A percentile compares a stretch with the other conserved stretches of the same genome.
phyloP scores from a whole-genome alignment of 441 rosid genomes.

The Hura crepitans region DNA sequence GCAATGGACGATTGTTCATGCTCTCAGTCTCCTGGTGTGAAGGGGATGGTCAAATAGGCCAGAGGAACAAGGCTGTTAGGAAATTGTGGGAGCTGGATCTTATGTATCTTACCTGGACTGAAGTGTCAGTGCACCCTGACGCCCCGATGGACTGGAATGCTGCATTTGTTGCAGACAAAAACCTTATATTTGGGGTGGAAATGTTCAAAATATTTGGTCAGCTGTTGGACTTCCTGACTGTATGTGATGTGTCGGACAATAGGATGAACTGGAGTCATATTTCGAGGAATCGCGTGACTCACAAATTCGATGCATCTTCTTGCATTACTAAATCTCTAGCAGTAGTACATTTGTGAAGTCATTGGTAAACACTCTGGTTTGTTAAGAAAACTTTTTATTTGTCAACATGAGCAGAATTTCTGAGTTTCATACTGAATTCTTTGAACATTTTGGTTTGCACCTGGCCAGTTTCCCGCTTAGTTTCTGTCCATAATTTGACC shows the following conservation, averaged over 20 bases:
- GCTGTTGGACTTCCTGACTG: constrained; percentile 70
- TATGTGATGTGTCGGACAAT: constrained; percentile 45
- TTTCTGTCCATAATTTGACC: constrained; percentile 32
- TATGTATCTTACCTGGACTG: constrained; percentile 69
- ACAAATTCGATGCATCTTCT: constrained; percentile 70
- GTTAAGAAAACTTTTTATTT: constrained; percentile 23
- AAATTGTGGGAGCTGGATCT: constrained; percentile 97
- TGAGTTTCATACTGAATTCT: constrained; percentile 30
- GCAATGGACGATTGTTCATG: constrained; percentile 65
- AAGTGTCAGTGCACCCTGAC: constrained; percentile 83
- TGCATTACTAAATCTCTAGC: constrained; percentile 80
- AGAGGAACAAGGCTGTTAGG: constrained; percentile 92
- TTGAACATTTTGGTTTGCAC: constrained; percentile 30
- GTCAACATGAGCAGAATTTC: constrained; percentile 21
- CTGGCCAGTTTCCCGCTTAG: constrained; percentile 24
- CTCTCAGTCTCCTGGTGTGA: constrained; percentile 98
- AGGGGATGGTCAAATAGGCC: constrained; percentile 92
- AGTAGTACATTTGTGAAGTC: constrained; percentile 56
- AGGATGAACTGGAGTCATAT: constrained; percentile 68
- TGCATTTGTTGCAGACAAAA: constrained; percentile 64
- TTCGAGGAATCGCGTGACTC: constrained; percentile 68
- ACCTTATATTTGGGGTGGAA: constrained; percentile 76
- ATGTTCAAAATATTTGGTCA: constrained; percentile 98
- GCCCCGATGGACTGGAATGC: constrained; percentile 99
- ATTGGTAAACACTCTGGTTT: constrained; percentile 16